phyloP scores from a whole-genome alignment of 192 early-diverging fungal genomes.

The Entomortierella beljakovae region DNA sequence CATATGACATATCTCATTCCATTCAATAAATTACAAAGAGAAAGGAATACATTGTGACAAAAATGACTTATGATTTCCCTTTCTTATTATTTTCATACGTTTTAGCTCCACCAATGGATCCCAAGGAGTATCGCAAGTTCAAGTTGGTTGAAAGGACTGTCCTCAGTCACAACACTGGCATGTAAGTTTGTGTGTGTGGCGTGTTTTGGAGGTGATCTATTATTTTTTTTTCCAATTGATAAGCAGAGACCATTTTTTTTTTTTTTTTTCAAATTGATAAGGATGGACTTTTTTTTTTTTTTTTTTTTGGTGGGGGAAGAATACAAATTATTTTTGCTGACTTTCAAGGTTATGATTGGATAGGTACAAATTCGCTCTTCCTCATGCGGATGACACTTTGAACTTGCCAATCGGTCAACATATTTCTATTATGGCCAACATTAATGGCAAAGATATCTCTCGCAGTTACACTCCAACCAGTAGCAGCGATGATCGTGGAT shows the following conservation, averaged over 20 bases:
- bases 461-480: conserved; percentile 95
- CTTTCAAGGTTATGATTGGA: background rate
- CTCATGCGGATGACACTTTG: conserved; percentile 70
- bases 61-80: too few species aligned
- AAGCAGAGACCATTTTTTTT: background rate
- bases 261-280: background rate
- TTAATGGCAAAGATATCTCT: conserved; percentile 84
- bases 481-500: conserved; percentile 84
- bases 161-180: conserved; percentile 87
- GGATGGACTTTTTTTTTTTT: too few species aligned
- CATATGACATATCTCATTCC: too few species aligned
- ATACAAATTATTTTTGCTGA: background rate
- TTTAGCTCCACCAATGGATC: conserved; percentile 68
- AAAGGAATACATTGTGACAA: too few species aligned
- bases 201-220: background rate
- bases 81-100: background rate
- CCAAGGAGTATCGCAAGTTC: conserved; percentile 81
- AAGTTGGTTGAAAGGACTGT: conserved; percentile 81
- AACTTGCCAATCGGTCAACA: conserved; percentile 97
- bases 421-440: conserved; percentile 86
- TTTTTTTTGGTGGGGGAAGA: background rate
- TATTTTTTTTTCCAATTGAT: background rate
- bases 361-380: conserved; percentile 89
- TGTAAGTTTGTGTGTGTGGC: too few species aligned
- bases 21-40: too few species aligned